Base-by-base conservation (phyloP, 1,284 basidiomycete species). In the Trichosporon sp. region DNA sequence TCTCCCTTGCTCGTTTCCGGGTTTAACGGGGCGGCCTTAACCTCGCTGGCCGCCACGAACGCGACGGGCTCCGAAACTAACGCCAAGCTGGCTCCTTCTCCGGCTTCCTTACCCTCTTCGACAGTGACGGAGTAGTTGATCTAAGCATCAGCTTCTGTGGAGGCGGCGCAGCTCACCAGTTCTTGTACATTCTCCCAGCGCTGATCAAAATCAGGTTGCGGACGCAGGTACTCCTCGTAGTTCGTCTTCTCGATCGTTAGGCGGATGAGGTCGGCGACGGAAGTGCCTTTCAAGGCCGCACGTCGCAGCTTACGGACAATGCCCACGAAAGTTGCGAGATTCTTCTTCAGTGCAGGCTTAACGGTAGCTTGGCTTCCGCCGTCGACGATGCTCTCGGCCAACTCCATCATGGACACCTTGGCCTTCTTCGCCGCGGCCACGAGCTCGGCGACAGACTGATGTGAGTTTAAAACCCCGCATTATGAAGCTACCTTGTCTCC, bases 181-280 rank as follows among this genome's bases (percentile, higher is more conserved):
- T 95, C 93, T 76, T 92, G 87, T 0, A 95, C 89, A 79, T 96
- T 95, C 79, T 93, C 91, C 91, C 90, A 91, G 38, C 92, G 86
- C 47, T 87, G 87, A 51, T 91, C 89, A 84, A 87, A 89, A 72
- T 95, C 92, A 4, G 85, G 85, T 70, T 92, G 88, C 75, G 87
- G 88, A 76, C 87, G 87, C 38, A 96, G 85, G 75, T 93, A 86
- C 4, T 86, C 87, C 76, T 90, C 86, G 77, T 93, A 95, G 1
- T 86, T 81, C 44, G 90, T 87, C 68, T 88, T 82, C 2, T 88
- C 86, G 2, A 92, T 76, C 0, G 92, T 80, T 13, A 85, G 79
- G 31, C 86, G 86, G 72, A 95, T 88, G 53, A 96, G 84, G 51
- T 89, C 87, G 0, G 88, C 85, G 2, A 93, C 91, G 2, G 87